Evolutionary conservation across 2,329 filamentous ascomycete genomes (phyloP).

Genomic region (Penicillium rolfsii): DNA sequence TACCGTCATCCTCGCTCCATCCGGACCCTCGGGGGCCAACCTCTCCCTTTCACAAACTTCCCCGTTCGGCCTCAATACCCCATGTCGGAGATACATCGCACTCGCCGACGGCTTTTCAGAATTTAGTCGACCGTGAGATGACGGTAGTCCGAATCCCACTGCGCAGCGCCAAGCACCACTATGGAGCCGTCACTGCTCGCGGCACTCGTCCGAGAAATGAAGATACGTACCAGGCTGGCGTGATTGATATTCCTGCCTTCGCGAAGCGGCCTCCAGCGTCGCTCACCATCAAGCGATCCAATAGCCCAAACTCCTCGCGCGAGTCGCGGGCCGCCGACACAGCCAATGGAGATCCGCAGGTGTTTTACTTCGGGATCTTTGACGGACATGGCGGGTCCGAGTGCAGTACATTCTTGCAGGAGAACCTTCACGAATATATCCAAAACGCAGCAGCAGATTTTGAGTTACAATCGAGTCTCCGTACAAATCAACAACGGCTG

Average conservation of each 20-base stretch:
- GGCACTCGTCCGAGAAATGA: slow-evolving; percentile 90
- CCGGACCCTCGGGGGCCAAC: slow-evolving; percentile 72
- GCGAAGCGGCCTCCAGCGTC: slow-evolving; percentile 77
- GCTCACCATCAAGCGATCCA: slow-evolving; percentile 48
- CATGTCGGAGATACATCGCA: slow-evolving; percentile 60
- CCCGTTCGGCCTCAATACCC: slow-evolving; percentile 79
- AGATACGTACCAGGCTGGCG: slow-evolving; percentile 91
- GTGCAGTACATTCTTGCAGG: slow-evolving; percentile 82
- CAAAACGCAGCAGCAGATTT: slow-evolving; percentile 79
- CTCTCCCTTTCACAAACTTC: slow-evolving; percentile 80
- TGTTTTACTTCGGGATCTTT: slow-evolving; percentile 97
- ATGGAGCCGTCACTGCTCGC: slow-evolving; percentile 76
- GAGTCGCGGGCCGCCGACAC: slow-evolving; percentile 71
- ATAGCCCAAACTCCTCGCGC: slow-evolving; percentile 48
- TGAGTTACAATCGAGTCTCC: slow-evolving; percentile 75
- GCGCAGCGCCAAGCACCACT: slow-evolving; percentile 93
- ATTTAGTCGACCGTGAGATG: slow-evolving; percentile 71
- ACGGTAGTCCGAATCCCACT: slow-evolving; percentile 95
- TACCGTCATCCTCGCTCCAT: slow-evolving; percentile 89
- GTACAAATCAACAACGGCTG: slow-evolving; percentile 38
- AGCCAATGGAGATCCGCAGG: slow-evolving; percentile 84
- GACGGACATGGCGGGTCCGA: slow-evolving; percentile 92
- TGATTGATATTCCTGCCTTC: slow-evolving; percentile 90
- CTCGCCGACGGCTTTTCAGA: slow-evolving; percentile 62
- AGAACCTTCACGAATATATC: slow-evolving; percentile 85